phyloP scores from a whole-genome alignment of 2,329 filamentous ascomycete genomes.

The Coniochaeta sp. region DNA sequence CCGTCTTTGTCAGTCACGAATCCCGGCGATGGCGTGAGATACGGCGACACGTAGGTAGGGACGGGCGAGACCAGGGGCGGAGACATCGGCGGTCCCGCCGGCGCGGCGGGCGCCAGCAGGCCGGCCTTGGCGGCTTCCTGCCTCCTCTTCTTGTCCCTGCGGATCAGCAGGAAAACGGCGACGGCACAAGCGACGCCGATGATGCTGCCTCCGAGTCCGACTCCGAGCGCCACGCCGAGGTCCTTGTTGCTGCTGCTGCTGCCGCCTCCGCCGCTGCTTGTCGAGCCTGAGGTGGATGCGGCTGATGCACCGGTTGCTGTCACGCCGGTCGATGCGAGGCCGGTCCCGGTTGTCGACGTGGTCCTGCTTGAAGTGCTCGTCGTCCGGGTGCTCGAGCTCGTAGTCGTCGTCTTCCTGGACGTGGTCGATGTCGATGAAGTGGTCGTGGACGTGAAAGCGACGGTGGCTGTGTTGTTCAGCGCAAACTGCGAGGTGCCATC shows the following conservation, averaged over 20 bases:
- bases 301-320: neutral
- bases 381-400: neutral
- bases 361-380: neutral
- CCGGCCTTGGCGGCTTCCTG: neutral
- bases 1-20: neutral
- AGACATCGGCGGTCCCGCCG: neutral
- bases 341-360: neutral
- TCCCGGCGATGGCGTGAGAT: neutral
- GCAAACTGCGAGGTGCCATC: neutral
- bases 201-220: neutral
- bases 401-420: neutral
- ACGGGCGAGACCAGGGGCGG: neutral
- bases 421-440: neutral
- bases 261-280: neutral
- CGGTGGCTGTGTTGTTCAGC: neutral
- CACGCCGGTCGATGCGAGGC: neutral
- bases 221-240: neutral
- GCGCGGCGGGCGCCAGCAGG: neutral
- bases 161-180: neutral
- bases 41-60: neutral
- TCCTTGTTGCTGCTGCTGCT: neutral
- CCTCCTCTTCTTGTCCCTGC: neutral
- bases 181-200: neutral
- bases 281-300: neutral
- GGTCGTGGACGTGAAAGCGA: neutral